phyloP scores from a whole-genome alignment of 257 asterid species.

The Plantago elongata region DNA sequence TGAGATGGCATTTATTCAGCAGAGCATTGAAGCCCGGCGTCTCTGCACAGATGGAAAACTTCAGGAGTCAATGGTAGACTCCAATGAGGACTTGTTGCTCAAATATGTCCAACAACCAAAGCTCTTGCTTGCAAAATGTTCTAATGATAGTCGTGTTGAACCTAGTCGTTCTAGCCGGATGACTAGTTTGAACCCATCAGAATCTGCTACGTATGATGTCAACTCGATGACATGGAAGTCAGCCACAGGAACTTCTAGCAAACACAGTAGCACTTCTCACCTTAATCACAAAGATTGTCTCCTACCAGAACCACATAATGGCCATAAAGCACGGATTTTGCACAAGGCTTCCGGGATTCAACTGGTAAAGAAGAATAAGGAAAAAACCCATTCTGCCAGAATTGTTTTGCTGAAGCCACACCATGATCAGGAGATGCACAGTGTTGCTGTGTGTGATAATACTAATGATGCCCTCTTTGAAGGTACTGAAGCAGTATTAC shows the following conservation, averaged over 20 bases:
- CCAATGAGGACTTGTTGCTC: conserved; percentile 26
- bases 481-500: conserved; percentile 20
- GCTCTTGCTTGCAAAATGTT: conserved; percentile 24
- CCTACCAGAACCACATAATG: conserved; percentile 33
- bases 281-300: conserved; percentile 43
- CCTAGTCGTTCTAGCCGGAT: conserved; percentile 32
- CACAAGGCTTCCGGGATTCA: conserved; percentile 22
- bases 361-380: conserved; percentile 30
- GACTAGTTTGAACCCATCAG: conserved; percentile 33
- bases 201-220: conserved; percentile 29
- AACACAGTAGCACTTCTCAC: conserved; percentile 22
- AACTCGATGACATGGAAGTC: conserved; percentile 29
- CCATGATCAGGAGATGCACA: conserved; percentile 27
- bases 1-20: conserved; percentile 42
- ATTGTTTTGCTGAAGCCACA: conserved; percentile 55
- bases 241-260: conserved; percentile 26
- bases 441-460: conserved; percentile 22
- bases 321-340: conserved; percentile 26
- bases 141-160: conserved; percentile 29
- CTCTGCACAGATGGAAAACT: conserved; percentile 28
- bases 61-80: conserved; percentile 30
- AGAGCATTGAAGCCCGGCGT: conserved; percentile 36
- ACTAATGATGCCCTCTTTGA: conserved; percentile 19
- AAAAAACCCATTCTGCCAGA: conserved; percentile 28
- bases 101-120: conserved; percentile 34